Conservation (phyloP, 352 stramenopile species). For the Phytophthora vignae region DNA sequence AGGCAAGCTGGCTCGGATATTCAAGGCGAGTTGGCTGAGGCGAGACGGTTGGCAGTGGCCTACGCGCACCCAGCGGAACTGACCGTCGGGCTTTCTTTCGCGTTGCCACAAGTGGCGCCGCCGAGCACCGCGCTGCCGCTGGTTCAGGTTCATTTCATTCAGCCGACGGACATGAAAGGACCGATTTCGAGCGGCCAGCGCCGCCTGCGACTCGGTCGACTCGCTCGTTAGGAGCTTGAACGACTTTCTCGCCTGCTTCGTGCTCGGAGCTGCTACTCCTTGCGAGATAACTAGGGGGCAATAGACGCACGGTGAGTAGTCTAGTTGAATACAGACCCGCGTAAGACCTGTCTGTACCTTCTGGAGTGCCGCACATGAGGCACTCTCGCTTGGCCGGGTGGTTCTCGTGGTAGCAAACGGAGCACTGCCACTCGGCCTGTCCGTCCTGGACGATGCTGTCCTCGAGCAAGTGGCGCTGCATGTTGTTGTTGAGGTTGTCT, state of each 20-base stretch:
- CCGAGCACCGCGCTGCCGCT: conserved; percentile 76
- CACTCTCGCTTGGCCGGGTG: conserved; percentile 84
- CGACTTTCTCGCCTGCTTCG: conserved; percentile 33
- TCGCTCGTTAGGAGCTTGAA: conserved; percentile 36
- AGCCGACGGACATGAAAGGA: conserved; percentile 83
- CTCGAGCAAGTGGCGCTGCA: conserved; percentile 85
- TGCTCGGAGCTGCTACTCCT: conserved; percentile 38
- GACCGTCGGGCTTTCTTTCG: conserved; percentile 71
- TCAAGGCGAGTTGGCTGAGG: conserved; percentile 59
- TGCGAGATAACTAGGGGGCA: conserved; percentile 70
- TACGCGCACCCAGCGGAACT: conserved; percentile 83
- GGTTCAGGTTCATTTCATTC: conserved; percentile 86
- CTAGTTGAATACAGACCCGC: not conserved
- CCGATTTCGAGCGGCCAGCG: conserved; percentile 66
- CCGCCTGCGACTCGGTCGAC: conserved; percentile 37
- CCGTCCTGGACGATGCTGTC: conserved; percentile 80
- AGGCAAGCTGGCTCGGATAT: conserved; percentile 4
- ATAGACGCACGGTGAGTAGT: not conserved
- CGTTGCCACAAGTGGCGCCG: conserved; percentile 82
- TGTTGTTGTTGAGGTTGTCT: conserved; percentile 89
- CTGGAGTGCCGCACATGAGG: conserved; percentile 83
- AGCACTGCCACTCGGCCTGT: conserved; percentile 85
- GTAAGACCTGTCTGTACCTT: conserved; percentile 41
- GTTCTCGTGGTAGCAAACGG: conserved; percentile 87
- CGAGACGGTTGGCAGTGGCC: conserved; percentile 74